Conservation (phyloP, 345 rosid species). For the Microthlaspi erraticum region DNA sequence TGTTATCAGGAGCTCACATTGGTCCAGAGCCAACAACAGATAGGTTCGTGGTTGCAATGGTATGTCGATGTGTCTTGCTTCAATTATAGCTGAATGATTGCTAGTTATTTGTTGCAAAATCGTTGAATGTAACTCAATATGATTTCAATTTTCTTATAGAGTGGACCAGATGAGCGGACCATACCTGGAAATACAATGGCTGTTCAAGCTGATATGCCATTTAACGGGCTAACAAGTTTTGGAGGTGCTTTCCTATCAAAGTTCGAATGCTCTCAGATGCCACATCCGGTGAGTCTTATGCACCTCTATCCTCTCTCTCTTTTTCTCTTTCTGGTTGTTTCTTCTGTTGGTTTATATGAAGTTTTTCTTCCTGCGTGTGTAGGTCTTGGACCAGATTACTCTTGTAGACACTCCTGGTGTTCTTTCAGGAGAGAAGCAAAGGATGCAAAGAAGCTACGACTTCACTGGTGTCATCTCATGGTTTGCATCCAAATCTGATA, state of each 20-base stretch:
- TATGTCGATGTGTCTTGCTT: constrained; percentile 39
- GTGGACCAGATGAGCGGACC: constrained; percentile 82
- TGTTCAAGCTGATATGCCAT: constrained; percentile 91
- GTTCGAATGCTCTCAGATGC: constrained; percentile 94
- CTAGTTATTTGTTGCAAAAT: constrained; percentile 5
- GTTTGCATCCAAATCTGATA: constrained; percentile 96
- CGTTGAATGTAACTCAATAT: no score
- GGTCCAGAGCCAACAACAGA: constrained; percentile 99
- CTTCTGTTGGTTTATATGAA: constrained; percentile 12
- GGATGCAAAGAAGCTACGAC: constrained; percentile 85
- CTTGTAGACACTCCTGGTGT: constrained; percentile 98
- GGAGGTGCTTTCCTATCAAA: constrained; percentile 91
- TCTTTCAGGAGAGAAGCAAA: constrained; percentile 91
- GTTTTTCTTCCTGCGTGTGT: constrained; percentile 31
- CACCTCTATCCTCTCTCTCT: constrained; percentile 2
- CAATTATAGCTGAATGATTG: constrained; percentile 5
- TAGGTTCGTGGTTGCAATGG: constrained; percentile 97
- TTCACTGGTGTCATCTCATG: constrained; percentile 94
- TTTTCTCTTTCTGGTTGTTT: not conserved
- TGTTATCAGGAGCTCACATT: constrained; percentile 82
- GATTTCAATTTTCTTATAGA: constrained; percentile 43
- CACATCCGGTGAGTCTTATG: constrained; percentile 71
- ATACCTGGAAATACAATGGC: constrained; percentile 92
- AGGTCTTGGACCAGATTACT: constrained; percentile 88
- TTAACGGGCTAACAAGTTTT: constrained; percentile 75